Conservation (phyloP, 352 stramenopile species). For the Phytophthora citrophthora region DNA sequence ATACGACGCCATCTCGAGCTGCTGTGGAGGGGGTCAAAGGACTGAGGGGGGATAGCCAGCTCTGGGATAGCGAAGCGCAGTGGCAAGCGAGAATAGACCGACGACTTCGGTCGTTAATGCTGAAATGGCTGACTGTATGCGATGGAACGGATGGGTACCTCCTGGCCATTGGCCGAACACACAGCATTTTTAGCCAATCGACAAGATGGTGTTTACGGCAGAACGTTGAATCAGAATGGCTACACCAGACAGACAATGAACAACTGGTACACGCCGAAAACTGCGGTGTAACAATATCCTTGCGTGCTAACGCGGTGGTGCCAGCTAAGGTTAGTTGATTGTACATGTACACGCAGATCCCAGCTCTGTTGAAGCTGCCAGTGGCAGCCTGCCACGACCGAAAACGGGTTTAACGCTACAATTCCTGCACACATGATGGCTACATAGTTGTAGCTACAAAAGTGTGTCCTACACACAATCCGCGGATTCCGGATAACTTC, state of each 20-base stretch:
- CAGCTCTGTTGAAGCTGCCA: too few relatives aligned
- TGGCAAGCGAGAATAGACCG: slow-evolving; percentile 19
- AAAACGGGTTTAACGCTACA: not conserved
- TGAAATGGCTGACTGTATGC: slow-evolving; percentile 16
- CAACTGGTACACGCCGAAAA: too few relatives aligned
- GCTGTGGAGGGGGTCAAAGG: not conserved
- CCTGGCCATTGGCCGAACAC: slow-evolving; percentile 4
- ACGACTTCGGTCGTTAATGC: slow-evolving; percentile 12
- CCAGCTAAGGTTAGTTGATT: too few relatives aligned
- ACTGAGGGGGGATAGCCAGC: not conserved
- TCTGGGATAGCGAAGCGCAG: not conserved
- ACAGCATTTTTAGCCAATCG: too few relatives aligned
- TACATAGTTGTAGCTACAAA: not conserved
- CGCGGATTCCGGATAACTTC: slow-evolving; percentile 4
- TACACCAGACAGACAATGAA: not conserved
- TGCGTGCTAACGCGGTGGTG: too few relatives aligned
- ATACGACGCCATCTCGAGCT: slow-evolving; percentile 43
- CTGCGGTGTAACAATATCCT: too few relatives aligned
- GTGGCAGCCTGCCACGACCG: too few relatives aligned
- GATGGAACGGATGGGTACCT: slow-evolving; percentile 8
- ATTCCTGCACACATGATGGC: not conserved
- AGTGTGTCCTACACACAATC: not conserved
- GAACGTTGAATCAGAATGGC: slow-evolving; percentile 3
- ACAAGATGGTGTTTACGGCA: not conserved
- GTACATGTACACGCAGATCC: too few relatives aligned